Base-by-base conservation (phyloP, 2,329 filamentous ascomycete species). In the Trichoderma oligosporum region DNA sequence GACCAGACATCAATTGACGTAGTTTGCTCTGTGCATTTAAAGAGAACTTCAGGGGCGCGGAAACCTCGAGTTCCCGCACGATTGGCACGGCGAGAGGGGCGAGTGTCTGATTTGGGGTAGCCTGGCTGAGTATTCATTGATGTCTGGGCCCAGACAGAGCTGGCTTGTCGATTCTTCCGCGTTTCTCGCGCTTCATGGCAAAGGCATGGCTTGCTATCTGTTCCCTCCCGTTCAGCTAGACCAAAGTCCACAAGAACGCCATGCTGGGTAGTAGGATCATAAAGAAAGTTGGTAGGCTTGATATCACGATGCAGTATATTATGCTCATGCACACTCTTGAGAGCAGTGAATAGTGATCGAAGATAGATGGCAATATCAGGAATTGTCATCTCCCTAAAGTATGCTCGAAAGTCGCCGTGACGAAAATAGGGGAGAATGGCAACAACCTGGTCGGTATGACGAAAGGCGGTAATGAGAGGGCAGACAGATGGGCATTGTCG, bases 221-320 rank as follows among this genome's bases (percentile, higher is more conserved):
- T 85, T 20, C 89, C 87, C 68, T 90, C 85, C 49, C 86, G 80
- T 75, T 99, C 94, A 33, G 94, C 94, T 14, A 99, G 82, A n/a
- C 94, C 94, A 75, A 99, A 99, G 69, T 99, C 94, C n/a, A 99
- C 94, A 0, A 99, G 82, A 2, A 99, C 93, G 38, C 94, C 94
- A 56, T 89, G 86, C 65, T 86, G 84, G 41, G 86, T 84, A 9
- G 84, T 76, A 0, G 90, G 89, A 62, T 96, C 91, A 74, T 97
- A 97, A 36, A 97, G 81, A 66, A 97, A 97, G 69, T 97, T 97
- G 20, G 95, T 99, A 5, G 94, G 94, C 69, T 97, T 97, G 70
- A 97, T 96, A 68, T 97, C 92, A 62, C 92, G 86, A 70, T 99
- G 94, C 18, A 99, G 82, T 59, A 99, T 97, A 38, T 83, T 81